phyloP scores from a whole-genome alignment of 805 yeast species.

The Debaryomyces castellii region DNA sequence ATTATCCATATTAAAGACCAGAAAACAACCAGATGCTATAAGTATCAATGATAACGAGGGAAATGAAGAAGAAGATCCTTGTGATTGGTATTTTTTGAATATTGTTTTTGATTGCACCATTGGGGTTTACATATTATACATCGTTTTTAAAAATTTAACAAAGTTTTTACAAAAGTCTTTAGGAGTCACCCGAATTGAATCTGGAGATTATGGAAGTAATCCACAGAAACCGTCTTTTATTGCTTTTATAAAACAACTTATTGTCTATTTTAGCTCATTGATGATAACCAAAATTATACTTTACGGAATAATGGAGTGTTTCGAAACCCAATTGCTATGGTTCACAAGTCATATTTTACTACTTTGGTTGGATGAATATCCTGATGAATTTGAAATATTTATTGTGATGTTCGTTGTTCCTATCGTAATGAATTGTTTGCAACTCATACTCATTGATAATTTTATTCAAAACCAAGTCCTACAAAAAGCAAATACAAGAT shows the following conservation, averaged over 20 bases:
- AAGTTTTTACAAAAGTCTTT: constrained; percentile 43
- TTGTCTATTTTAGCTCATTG: constrained; percentile 63
- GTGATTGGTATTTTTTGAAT: constrained; percentile 93
- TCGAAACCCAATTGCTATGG: constrained; percentile 53
- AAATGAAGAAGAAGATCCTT: constrained; percentile 55
- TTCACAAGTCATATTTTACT: constrained; percentile 68
- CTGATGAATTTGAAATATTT: constrained; percentile 74
- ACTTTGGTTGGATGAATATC: constrained; percentile 80
- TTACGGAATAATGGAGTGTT: constrained; percentile 60
- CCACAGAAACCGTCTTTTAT: constrained; percentile 53
- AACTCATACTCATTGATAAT: constrained; percentile 69
- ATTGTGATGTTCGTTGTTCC: constrained; percentile 86
- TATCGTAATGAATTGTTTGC: constrained; percentile 69
- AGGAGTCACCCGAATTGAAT: constrained; percentile 39
- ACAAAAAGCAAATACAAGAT: constrained; percentile 30
- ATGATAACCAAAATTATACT: constrained; percentile 66
- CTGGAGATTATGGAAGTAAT: constrained; percentile 62
- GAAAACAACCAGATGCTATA: constrained; percentile 9
- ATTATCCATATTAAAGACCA: constrained; percentile 59
- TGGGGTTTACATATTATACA: constrained; percentile 78
- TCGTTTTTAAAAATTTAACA: constrained; percentile 49
- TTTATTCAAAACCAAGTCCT: constrained; percentile 59
- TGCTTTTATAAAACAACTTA: constrained; percentile 70
- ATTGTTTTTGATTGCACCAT: constrained; percentile 88
- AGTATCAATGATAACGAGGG: constrained; percentile 24